phyloP scores from a whole-genome alignment of 2,329 filamentous ascomycete genomes.

The Fusarium piperis region DNA sequence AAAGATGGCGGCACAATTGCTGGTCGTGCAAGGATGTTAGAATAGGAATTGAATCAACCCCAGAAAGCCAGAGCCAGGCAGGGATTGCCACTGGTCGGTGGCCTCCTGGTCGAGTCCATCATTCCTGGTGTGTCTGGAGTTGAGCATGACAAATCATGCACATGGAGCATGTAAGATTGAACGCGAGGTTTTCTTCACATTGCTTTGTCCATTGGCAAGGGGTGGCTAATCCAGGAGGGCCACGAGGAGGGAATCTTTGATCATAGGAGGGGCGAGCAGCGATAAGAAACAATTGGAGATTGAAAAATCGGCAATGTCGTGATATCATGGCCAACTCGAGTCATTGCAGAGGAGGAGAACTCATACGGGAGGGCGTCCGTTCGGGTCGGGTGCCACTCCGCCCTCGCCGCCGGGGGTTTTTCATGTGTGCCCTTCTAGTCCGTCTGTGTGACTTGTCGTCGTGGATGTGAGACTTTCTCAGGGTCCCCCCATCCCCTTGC shows the following conservation, averaged over 20 bases:
- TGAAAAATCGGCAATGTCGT: background rate
- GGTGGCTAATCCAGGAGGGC: background rate
- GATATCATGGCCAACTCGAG: conserved; percentile 5
- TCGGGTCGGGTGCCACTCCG: conserved; percentile 3
- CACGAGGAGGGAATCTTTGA: background rate
- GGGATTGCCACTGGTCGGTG: background rate
- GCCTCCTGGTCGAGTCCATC: background rate
- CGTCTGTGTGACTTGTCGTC: background rate
- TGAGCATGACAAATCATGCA: conserved; percentile 15
- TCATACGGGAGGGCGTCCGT: background rate
- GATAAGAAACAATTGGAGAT: background rate
- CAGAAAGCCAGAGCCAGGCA: conserved; percentile 1
- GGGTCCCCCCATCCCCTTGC: conserved; percentile 7
- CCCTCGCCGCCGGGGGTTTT: background rate
- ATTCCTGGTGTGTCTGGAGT: background rate
- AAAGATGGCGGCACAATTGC: background rate
- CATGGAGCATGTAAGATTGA: background rate
- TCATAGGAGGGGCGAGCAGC: background rate
- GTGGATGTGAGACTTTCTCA: conserved; percentile 10
- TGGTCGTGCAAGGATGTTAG: background rate
- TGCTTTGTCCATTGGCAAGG: background rate
- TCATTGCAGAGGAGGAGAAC: background rate
- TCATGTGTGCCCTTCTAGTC: background rate
- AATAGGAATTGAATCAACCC: background rate
- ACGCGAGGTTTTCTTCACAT: background rate